phyloP scores from a whole-genome alignment of 768 basidiomycete genomes.

The Lactarius sanguifluus region DNA sequence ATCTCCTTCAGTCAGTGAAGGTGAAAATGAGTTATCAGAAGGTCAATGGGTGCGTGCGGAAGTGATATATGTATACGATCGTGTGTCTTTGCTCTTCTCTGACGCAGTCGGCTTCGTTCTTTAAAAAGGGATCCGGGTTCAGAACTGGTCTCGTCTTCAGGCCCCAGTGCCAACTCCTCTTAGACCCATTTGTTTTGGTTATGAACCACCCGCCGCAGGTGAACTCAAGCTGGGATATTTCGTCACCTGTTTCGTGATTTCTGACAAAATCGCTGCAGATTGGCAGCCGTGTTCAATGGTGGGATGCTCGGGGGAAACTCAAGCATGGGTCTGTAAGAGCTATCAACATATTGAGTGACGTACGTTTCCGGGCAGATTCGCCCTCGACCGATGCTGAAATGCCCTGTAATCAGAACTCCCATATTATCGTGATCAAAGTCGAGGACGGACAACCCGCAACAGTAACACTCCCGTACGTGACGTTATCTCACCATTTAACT shows the following conservation, averaged over 20 bases:
- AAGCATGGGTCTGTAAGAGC: slow-evolving; percentile 60
- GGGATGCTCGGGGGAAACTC: slow-evolving; percentile 52
- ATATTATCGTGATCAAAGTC: slow-evolving; percentile 51
- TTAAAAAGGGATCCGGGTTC: slow-evolving; percentile 11
- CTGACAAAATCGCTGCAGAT: slow-evolving; percentile 41
- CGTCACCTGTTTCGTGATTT: slow-evolving; percentile 22
- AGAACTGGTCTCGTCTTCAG: slow-evolving; percentile 16
- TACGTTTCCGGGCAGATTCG: slow-evolving; percentile 35
- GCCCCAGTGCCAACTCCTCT: slow-evolving; percentile 25
- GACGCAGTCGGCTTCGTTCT: slow-evolving; percentile 6
- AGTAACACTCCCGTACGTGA: slow-evolving; percentile 59
- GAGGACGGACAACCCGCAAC: slow-evolving; percentile 42
- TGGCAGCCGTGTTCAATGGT: slow-evolving; percentile 70
- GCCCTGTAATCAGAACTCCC: slow-evolving; percentile 50
- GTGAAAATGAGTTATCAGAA: background rate
- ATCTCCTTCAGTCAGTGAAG: background rate
- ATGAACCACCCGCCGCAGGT: slow-evolving; percentile 56
- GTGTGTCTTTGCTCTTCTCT: slow-evolving; percentile 1
- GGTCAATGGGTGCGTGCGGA: slow-evolving; percentile 16
- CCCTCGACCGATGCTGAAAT: slow-evolving; percentile 5
- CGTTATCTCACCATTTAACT: background rate
- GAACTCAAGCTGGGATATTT: background rate
- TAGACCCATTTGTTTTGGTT: slow-evolving; percentile 59
- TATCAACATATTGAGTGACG: slow-evolving; percentile 56
- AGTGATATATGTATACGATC: slow-evolving; percentile 16